Conservation (phyloP, 176 grass and related monocot species). For the Aegilops umbellulata region DNA sequence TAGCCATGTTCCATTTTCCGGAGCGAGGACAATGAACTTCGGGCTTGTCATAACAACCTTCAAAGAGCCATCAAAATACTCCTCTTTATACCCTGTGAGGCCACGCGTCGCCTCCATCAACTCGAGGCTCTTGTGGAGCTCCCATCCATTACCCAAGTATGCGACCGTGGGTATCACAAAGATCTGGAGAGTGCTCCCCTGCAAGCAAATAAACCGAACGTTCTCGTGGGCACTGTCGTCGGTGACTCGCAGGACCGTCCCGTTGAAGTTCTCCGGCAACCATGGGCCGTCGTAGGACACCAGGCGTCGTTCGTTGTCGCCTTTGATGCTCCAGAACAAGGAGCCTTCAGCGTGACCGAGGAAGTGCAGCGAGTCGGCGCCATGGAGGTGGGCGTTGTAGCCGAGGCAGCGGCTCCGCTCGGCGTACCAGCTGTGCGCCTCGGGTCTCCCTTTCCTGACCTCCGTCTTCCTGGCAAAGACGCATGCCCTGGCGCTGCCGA, state of each 20-base stretch:
- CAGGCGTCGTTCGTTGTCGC: background rate
- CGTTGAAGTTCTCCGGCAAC: background rate
- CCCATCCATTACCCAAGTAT: background rate
- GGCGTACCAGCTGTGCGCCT: background rate
- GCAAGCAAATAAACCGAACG: background rate
- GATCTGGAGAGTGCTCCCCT: background rate
- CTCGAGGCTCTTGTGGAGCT: background rate
- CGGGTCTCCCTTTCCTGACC: background rate
- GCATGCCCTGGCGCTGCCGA: background rate
- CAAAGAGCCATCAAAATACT: background rate
- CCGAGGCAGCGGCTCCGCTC: background rate
- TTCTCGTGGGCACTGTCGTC: background rate
- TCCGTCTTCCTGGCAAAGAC: background rate
- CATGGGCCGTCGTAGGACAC: background rate
- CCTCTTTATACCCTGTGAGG: background rate
- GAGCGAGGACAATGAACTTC: background rate
- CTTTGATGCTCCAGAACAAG: background rate
- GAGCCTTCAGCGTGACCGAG: background rate
- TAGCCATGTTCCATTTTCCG: background rate
- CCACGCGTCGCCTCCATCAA: background rate
- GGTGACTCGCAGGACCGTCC: background rate
- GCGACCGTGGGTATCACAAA: background rate
- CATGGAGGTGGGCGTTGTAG: background rate
- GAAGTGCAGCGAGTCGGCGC: background rate
- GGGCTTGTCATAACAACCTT: background rate